Evolutionary conservation across 805 yeast genomes (phyloP).

Genomic region (Komagataella pseudopastoris): DNA sequence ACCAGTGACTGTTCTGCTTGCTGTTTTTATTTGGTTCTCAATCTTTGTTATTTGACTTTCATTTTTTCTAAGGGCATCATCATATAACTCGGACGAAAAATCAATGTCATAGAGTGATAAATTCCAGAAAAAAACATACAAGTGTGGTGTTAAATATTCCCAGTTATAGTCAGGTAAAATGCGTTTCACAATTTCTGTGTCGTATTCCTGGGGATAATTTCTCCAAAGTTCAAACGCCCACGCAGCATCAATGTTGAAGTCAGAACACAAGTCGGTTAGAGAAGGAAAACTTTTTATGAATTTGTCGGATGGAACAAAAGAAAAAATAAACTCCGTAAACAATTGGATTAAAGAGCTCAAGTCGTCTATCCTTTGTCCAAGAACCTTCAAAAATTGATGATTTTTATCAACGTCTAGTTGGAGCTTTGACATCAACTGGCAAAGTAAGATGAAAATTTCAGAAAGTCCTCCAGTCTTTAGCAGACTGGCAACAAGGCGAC

Average conservation of each 20-base stretch:
- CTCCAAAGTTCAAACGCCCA: constrained; percentile 83
- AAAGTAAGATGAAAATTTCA: constrained; percentile 56
- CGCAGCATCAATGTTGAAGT: constrained; percentile 32
- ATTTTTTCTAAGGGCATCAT: constrained; percentile 26
- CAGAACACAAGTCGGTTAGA: constrained; percentile 23
- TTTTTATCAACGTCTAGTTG: constrained; percentile 18
- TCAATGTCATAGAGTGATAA: constrained; percentile 59
- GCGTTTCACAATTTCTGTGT: constrained; percentile 7
- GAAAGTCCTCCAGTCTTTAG: constrained; percentile 28
- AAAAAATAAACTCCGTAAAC: constrained; percentile 42
- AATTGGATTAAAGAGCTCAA: constrained; percentile 53
- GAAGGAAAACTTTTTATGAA: constrained; percentile 24
- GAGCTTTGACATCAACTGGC: constrained; percentile 29
- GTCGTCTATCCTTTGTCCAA: constrained; percentile 65
- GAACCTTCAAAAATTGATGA: constrained; percentile 47
- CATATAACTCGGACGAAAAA: constrained; percentile 36
- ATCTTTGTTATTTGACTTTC: constrained; percentile 20
- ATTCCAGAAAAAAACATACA: constrained; percentile 63
- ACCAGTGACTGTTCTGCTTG: constrained; percentile 13
- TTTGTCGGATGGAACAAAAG: constrained; percentile 24
- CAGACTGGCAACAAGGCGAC: constrained; percentile 32
- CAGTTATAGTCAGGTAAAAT: constrained; percentile 10
- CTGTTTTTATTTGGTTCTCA: constrained; percentile 19
- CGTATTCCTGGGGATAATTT: constrained; percentile 4
- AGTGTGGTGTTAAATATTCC: constrained; percentile 18